These are phyloP conservation scores for Imleria badia DNA, from an alignment of 768 basidiomycete genomes.

Conservation along the genomic window DNA sequence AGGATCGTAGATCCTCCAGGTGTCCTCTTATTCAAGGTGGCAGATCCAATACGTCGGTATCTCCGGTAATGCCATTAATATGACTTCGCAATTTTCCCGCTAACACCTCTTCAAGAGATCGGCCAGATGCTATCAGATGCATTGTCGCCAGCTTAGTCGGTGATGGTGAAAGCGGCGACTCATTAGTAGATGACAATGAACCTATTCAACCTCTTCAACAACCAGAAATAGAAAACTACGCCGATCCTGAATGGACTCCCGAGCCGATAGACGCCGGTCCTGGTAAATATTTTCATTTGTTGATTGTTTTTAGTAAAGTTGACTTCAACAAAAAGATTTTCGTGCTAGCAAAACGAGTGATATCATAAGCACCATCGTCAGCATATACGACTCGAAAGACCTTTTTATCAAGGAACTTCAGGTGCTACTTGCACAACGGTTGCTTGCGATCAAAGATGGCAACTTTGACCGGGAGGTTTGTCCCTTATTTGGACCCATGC, in stretches of 20 bases:
- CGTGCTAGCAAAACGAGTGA: constrained; percentile 89
- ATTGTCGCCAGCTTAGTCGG: constrained; percentile 92
- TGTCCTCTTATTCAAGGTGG: constrained; percentile 89
- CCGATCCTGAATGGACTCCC: constrained; percentile 92
- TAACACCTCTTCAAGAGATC: constrained; percentile 50
- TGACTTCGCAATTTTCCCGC: not conserved
- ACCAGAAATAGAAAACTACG: constrained; percentile 79
- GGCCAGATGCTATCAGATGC: constrained; percentile 90
- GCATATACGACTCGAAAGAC: constrained; percentile 96
- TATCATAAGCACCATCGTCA: constrained; percentile 93
- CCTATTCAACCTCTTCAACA: constrained; percentile 74
- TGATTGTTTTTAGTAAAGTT: not conserved
- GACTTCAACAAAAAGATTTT: constrained; percentile 61
- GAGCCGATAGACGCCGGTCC: constrained; percentile 97
- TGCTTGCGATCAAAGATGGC: constrained; percentile 79
- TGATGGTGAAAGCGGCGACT: constrained; percentile 77
- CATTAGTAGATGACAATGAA: constrained; percentile 82
- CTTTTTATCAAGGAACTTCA: constrained; percentile 96
- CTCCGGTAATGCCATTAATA: constrained; percentile 55
- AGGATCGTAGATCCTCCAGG: constrained; percentile 91
- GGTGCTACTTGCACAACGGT: constrained; percentile 81
- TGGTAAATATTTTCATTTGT: constrained; percentile 45
- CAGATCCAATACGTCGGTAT: constrained; percentile 88
- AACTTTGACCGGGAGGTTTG: constrained; percentile 67
- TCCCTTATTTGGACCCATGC: not conserved